phyloP scores from a whole-genome alignment of 139 green algal species.

The Chlamydomonas eustigma region DNA sequence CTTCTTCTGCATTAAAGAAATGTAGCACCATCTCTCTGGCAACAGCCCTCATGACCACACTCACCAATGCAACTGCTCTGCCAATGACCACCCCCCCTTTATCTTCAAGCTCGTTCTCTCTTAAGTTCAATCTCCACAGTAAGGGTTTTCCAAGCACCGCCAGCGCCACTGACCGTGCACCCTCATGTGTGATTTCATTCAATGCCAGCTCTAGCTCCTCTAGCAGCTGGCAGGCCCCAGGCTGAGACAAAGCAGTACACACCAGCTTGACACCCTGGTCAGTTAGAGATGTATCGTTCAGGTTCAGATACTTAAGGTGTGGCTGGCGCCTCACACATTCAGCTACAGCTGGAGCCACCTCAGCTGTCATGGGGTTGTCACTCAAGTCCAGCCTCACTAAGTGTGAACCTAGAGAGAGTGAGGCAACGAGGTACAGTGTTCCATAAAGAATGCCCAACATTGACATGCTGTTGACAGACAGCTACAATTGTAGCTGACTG shows the following conservation, averaged over 20 bases:
- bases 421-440: too few species aligned
- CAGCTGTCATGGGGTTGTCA: constrained; percentile 82
- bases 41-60: too few species aligned
- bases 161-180: constrained; percentile 40
- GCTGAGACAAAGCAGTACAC: constrained; percentile 37
- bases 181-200: constrained; percentile 56
- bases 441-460: too few species aligned
- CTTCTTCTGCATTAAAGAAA: too few species aligned
- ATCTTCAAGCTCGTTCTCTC: constrained; percentile 88
- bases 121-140: constrained; percentile 65
- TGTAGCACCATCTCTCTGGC: too few species aligned
- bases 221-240: constrained; percentile 18
- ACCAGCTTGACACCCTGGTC: constrained; percentile 65
- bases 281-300: constrained; percentile 75
- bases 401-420: constrained; percentile 28
- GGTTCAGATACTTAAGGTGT: constrained; percentile 56
- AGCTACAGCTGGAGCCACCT: constrained; percentile 45
- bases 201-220: constrained; percentile 78
- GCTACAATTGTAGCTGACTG: too few species aligned
- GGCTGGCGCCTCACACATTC: constrained; percentile 36
- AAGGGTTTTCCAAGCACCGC: constrained; percentile 41
- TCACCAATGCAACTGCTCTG: constrained; percentile 26
- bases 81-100: constrained; percentile 54
- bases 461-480: too few species aligned
- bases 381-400: constrained; percentile 72